Percentiles rank a stretch among this genome's conserved stretches.
These are phyloP conservation scores for Suillus plorans DNA, from an alignment of 768 basidiomycete genomes.

Conservation along the genomic window DNA sequence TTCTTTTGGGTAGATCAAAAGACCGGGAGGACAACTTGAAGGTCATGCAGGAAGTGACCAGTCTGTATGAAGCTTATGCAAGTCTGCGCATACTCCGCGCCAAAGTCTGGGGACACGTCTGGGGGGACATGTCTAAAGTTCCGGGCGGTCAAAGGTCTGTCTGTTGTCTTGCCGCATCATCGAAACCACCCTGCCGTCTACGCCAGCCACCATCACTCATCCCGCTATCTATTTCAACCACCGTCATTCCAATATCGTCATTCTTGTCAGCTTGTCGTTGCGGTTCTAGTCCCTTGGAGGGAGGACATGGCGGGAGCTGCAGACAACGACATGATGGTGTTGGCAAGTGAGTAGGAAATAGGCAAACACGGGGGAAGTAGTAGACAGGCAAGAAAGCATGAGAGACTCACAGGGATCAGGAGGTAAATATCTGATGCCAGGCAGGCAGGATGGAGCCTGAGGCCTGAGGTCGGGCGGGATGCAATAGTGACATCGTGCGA, in stretches of 20 bases:
- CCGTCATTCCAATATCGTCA: neutral
- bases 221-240: neutral
- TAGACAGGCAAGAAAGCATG: neutral
- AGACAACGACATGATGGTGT: neutral
- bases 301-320: neutral
- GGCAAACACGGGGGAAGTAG: neutral
- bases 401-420: neutral
- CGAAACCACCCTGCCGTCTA: neutral
- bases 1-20: too few relatives aligned
- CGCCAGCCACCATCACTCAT: neutral
- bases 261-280: too few relatives aligned
- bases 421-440: neutral
- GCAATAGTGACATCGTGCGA: neutral
- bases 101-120: too few relatives aligned
- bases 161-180: neutral
- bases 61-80: too few relatives aligned
- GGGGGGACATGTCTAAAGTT: neutral
- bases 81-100: too few relatives aligned
- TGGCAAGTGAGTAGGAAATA: neutral
- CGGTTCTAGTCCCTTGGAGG: neutral
- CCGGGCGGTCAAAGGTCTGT: neutral
- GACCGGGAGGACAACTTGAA: too few relatives aligned
- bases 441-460: neutral
- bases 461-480: too few relatives aligned
- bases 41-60: too few relatives aligned